Base-by-base conservation (phyloP, 306 rosid species). In the Herpetospermum pedunculosum region DNA sequence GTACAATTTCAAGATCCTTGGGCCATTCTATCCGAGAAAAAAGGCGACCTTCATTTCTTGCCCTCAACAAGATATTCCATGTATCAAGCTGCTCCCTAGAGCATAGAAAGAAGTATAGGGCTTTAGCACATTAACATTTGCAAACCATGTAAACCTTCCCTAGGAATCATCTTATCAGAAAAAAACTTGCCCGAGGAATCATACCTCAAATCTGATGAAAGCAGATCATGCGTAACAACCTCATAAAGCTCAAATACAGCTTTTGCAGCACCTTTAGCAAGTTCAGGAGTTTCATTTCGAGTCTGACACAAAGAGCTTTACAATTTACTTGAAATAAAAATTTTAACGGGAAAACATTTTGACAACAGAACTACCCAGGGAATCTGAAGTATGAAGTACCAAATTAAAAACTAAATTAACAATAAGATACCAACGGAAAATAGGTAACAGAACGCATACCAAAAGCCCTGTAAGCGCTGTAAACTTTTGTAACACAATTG, bases 381-480 rank as follows among this genome's bases (percentile, higher is more conserved):
- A 41, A 40, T 65, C 32, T 34, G 5, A 67, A 67, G 38, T 14
- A 38, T 11, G 47, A 35, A 40, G 34, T 13, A 14, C 14, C 37
- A 69, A 41, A 69, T 28, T 16, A 21, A 44, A 14, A 34, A 29
- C 53, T 3, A 60, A 35, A 8, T 12, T 41, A 41, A 58, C 21
- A 29, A 57, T 26, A 32, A 74, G 46, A 49, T 18, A 21, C 57
- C 10, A 41, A 74, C 1, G 52, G 14, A 60, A 54, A 28, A 53
- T 30, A 73, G 52, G 77, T 47, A 77, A 46, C 30, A 44, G 29
- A 73, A 78, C 54, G 75, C 19, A 58, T 91, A 94, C 98, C 95
- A 94, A 84, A 74, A 94, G 97, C 81, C 98, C 98, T 47, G 96
- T 89, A 81, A 94, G 81, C 52, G 98, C 98, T 0, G 95, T 88